Base-by-base conservation (phyloP, 2,329 filamentous ascomycete genomes). In the Aspergillus sp. region DNA sequence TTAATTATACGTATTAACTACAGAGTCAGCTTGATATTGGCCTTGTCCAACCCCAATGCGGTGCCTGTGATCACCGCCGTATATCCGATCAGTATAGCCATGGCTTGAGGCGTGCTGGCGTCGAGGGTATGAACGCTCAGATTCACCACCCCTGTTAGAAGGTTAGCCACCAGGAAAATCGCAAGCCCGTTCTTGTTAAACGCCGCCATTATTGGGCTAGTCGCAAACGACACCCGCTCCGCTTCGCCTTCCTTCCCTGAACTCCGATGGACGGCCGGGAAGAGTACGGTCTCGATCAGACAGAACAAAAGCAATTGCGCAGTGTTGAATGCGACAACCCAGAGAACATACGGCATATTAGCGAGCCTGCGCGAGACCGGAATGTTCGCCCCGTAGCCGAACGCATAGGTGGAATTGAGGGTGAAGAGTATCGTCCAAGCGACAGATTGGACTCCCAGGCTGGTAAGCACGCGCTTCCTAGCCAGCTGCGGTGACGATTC, bases 341-440 rank as follows among this genome's bases (percentile, higher is more conserved):
- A 96, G 27, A 94, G 68, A 26, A 96, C 74, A 55, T 98, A 98
- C 0, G 91, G 86, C 41, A 95, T 70, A 51, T 98, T 98, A 6
- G 89, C 91, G 36, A 96, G 67, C 1, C 91, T 80, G 13, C 91
- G 80, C 4, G 91, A 96, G 5, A 95, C 86, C 10, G 70, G 70
- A 16, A 93, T 68, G 5, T 52, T 53, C 10, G 58, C 58, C 7
- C 77, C 77, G 20, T 86, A 69, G 4, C 86, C 86, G 43, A 81
- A 80, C 8, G 60, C 63, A 51, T 80, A 80, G 47, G 71, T 74
- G 1, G 82, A 86, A 20, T 75, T 72, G 15, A 86, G 47, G 31
- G 74, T 66, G 60, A 86, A 94, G 8, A 93, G 65, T 0, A 64
- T 60, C 2, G 67, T 70, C 85, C 86, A 95, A 30, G 78, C 58